Evolutionary conservation across 2,329 filamentous ascomycete genomes (phyloP), one percentile per base, ranked within the genome.

Genomic region (Diaporthe sp.): DNA sequence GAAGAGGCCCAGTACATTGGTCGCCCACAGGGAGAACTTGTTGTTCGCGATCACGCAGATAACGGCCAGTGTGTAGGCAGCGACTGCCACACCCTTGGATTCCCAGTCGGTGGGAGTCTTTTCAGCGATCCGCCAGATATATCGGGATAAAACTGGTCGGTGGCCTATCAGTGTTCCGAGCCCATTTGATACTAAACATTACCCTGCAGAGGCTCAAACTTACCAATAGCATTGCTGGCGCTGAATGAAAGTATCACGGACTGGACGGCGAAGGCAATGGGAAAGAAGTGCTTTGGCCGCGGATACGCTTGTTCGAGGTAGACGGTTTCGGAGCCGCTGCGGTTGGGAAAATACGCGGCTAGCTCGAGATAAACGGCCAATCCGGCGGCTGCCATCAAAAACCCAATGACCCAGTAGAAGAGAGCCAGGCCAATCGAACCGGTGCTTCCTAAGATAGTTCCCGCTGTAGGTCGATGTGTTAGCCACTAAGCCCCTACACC

Each of bases 221-320:
- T 77, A 85, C 86, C 86, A 72, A 91, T 86, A 2, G 88, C 85
- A 79, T 91, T 91, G 61, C 88, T 88, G 75, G 87, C 89, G 63
- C 86, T 88, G 77, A 91, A 91, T 0, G 89, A 89, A n/a, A 91
- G 83, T 1, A 90, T 78, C 0, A 91, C 87, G 1, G 86, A 85
- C 77, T 89, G 87, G 22, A 90, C 84, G 0, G 89, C 89, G 77
- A 90, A 91, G 0, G 87, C 81, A 6, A 87, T 86, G 0, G 89
- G 88, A 53, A 91, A 88, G 74, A 91, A 86, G 76, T 88, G 90
- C 73, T 84, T 87, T 3, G 89, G 89, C 19, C 88, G 84, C 1
- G 88, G 88, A 77, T 86, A 91, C 0, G 88, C 87, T 79, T 91
- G 89, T 76, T 91, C 89, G 2, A 91, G 83, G 75, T 91, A 91